Percentiles rank a stretch among this genome's conserved stretches.
Conservation (phyloP, 352 stramenopile genomes). For the Phytopythium ostracodes region DNA sequence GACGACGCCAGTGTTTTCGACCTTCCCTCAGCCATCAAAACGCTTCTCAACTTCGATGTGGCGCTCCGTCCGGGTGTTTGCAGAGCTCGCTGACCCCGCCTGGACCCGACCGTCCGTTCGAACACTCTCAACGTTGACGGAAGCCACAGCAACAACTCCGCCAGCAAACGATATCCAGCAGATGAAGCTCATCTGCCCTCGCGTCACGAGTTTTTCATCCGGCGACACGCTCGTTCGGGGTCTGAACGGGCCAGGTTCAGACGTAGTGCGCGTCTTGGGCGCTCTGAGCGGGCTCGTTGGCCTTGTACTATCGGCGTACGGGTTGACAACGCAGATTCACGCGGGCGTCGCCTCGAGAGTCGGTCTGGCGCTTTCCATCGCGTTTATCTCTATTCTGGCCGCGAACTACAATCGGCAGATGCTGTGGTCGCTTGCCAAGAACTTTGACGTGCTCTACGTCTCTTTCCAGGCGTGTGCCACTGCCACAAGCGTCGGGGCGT, state of each 20-base stretch:
- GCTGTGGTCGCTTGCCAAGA: background rate
- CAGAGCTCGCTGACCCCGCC: background rate
- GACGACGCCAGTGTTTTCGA: background rate
- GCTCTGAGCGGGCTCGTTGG: background rate
- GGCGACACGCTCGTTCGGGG: background rate
- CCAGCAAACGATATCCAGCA: background rate
- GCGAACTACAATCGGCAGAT: background rate
- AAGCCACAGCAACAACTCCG: background rate
- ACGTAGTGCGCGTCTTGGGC: background rate
- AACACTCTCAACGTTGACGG: background rate
- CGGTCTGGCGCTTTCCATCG: background rate
- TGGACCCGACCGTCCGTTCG: background rate
- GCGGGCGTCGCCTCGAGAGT: background rate
- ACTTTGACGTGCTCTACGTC: constrained; percentile 4
- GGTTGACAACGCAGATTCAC: background rate
- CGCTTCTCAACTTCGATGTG: background rate
- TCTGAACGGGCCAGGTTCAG: background rate
- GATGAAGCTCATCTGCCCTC: background rate
- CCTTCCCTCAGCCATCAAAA: background rate
- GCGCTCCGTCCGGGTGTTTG: background rate
- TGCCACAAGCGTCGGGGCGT: background rate
- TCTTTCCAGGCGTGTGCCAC: constrained; percentile 1
- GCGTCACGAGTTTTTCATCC: background rate
- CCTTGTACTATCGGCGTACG: background rate
- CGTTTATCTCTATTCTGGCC: background rate